Conservation (phyloP, 192 early-diverging fungal species). For the Coemansia sp. region DNA sequence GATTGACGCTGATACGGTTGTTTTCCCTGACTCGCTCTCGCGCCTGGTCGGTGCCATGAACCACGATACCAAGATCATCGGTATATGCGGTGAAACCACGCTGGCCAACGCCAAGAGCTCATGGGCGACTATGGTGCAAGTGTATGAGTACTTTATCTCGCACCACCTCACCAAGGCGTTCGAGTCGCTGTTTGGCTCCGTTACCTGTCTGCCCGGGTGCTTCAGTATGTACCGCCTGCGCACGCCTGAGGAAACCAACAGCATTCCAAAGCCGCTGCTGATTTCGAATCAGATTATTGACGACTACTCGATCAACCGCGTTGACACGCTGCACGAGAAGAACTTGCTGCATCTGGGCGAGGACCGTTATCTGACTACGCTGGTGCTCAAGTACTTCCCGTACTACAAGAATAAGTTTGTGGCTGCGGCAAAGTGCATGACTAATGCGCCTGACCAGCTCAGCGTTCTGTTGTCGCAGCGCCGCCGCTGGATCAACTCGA, state of each 20-base stretch:
- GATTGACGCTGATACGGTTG: constrained; percentile 98
- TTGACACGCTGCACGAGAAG: constrained; percentile 98
- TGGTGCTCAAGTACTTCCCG: constrained; percentile 97
- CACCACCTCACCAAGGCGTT: constrained; percentile 77
- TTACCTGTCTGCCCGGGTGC: constrained; percentile 98
- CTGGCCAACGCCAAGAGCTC: constrained; percentile 90
- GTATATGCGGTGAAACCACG: constrained; percentile 93
- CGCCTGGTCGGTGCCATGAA: constrained; percentile 88
- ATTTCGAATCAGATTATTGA: constrained; percentile 85
- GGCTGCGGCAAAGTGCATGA: constrained; percentile 88
- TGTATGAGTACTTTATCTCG: constrained; percentile 98
- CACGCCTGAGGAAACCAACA: constrained; percentile 64
- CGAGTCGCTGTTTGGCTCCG: constrained; percentile 77
- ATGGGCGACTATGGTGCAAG: constrained; percentile 51
- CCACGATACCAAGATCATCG: constrained; percentile 89
- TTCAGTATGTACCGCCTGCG: constrained; percentile 99
- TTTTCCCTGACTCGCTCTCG: constrained; percentile 86
- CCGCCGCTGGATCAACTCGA: constrained; percentile 99
- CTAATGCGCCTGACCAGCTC: constrained; percentile 93
- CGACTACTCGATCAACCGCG: constrained; percentile 91
- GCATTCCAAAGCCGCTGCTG: constrained; percentile 80
- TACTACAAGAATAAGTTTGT: constrained; percentile 93
- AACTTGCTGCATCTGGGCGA: constrained; percentile 98
- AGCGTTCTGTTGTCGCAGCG: constrained; percentile 93
- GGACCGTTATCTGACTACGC: constrained; percentile 95